Base-by-base conservation (phyloP, 1,139 yeast species). In the Zygosaccharomyces pseudobailii region DNA sequence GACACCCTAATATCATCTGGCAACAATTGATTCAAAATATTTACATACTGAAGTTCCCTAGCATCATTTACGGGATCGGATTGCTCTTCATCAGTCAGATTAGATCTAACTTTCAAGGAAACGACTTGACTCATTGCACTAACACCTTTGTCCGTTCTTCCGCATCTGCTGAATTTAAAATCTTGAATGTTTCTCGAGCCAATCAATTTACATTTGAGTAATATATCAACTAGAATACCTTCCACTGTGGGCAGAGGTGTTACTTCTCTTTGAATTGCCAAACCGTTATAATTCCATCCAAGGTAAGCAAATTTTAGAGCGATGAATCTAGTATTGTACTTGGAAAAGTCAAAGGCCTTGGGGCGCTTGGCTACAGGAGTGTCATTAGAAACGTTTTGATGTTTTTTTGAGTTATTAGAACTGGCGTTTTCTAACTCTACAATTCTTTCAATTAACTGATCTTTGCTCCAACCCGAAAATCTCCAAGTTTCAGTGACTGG, bases 61-160 rank as follows among this genome's bases (percentile, higher is more conserved):
- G 42, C 47, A 62, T 90, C 97, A 55, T 75, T 76, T 0, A 54
- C 67, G 1, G 79, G 72, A 46, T 77, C 73, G n/a, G 48, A 38
- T 55, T 88, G 90, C 44, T 88, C 86, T 22, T 71, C 76, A 0
- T 67, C 62, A 0, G 76, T 59, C 42, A 92, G 66, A 27, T 74
- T 71, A 0, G 97, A 87, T 54, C 99, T 73, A 22, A 92, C 84
- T 21, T 74, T 70, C 36, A 92, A 71, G 0, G 96, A 82, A 9
- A 92, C 84, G 6, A 92, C 98, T 67, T 92, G 99, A 58, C 88
- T 87, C 84, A 92, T 79, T 0, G 99, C 98, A 69, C 96, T 87
- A 5, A 92, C 99, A 10, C 98, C 98, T 57, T 82, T 84, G 61
- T 92, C 99, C 0, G 99, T 92, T 59, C 99, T 74, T 0, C 99